These are phyloP conservation scores for Oxyria digyna DNA, from an alignment of 148 eudicot genomes.

Conservation along the genomic window DNA sequence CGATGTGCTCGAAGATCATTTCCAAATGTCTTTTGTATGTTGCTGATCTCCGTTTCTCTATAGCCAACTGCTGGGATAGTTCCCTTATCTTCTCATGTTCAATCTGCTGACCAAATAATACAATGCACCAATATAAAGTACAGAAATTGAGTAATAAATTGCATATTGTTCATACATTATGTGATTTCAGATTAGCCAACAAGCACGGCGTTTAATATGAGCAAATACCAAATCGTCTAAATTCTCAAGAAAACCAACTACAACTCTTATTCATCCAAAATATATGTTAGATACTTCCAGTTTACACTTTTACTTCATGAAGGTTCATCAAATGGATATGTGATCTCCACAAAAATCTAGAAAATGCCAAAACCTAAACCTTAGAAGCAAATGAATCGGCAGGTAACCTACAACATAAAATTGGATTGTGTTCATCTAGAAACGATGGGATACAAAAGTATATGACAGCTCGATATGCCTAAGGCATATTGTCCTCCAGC, in stretches of 20 bases:
- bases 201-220: neutral
- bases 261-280: too few relatives aligned
- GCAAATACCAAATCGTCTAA: neutral
- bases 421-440: neutral
- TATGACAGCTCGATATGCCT: neutral
- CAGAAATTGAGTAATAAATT: neutral
- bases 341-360: too few relatives aligned
- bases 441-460: neutral
- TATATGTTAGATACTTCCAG: too few relatives aligned
- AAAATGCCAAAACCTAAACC: too few relatives aligned
- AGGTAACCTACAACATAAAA: too few relatives aligned
- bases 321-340: too few relatives aligned
- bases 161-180: neutral
- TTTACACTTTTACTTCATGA: too few relatives aligned
- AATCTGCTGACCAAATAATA: constrained; percentile 31
- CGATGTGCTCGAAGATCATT: constrained; percentile 76
- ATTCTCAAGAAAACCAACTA: neutral
- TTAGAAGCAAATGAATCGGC: too few relatives aligned
- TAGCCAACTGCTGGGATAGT: constrained; percentile 73
- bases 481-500: neutral
- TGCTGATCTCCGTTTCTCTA: constrained; percentile 69
- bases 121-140: neutral
- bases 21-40: constrained; percentile 84
- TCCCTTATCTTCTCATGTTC: constrained; percentile 87
- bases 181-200: neutral